Evolutionary conservation across 495 filamentous ascomycete genomes (phyloP).

Genomic region (Opeltia flavorubescens): DNA sequence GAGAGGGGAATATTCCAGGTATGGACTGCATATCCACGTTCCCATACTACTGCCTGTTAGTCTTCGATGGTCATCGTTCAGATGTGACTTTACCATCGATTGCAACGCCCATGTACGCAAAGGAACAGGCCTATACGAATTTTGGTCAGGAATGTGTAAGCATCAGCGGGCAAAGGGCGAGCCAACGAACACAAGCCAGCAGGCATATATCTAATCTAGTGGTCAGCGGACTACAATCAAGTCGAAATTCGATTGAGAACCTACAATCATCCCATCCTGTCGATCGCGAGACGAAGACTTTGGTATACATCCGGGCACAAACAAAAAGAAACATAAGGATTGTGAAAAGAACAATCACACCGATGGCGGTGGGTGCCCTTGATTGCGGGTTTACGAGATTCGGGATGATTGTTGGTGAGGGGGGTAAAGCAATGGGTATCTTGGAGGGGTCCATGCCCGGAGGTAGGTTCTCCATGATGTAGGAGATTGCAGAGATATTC

Average conservation of each 20-base stretch:
- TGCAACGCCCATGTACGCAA: not conserved
- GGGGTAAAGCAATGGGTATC: not conserved
- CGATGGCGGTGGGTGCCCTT: not conserved
- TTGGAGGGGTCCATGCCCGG: not conserved
- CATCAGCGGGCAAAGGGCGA: not conserved
- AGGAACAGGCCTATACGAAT: not conserved
- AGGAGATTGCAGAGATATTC: too few species aligned
- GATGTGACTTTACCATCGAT: conserved; percentile 1
- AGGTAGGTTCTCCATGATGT: not conserved
- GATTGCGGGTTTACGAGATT: conserved; percentile 3
- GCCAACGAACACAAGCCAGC: not conserved
- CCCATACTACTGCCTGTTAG: not conserved
- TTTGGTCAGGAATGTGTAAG: not conserved
- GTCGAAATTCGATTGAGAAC: not conserved
- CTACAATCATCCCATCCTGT: conserved; percentile 4
- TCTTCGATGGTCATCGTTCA: not conserved
- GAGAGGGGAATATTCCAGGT: not conserved
- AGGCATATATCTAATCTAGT: not conserved
- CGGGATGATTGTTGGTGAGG: not conserved
- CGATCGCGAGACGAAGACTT: not conserved
- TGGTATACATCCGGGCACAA: conserved; percentile 1
- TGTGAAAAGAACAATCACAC: not conserved
- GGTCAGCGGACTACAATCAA: not conserved
- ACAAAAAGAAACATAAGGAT: not conserved
- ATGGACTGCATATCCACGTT: not conserved